These are phyloP conservation scores for Simmondsia chinensis DNA, from an alignment of 148 eudicot genomes.

Conservation along the genomic window DNA sequence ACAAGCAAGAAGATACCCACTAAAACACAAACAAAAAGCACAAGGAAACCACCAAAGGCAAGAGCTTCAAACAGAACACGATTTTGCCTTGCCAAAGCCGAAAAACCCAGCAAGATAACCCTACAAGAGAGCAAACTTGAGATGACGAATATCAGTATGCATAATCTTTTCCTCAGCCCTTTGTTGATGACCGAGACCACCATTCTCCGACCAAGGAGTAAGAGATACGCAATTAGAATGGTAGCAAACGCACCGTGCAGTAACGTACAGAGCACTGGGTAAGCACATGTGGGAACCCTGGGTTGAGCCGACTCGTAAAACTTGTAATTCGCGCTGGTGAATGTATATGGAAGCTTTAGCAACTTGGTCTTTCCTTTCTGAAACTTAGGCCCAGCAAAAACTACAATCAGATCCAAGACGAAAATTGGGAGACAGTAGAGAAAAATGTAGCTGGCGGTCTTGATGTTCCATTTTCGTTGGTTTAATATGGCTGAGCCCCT, in stretches of 20 bases:
- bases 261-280: slow-evolving; percentile 80
- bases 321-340: slow-evolving; percentile 27
- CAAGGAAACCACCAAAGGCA: slow-evolving; percentile 67
- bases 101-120: slow-evolving; percentile 73
- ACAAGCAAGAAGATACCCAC: slow-evolving; percentile 68
- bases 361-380: slow-evolving; percentile 14
- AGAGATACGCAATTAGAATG: slow-evolving; percentile 44
- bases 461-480: slow-evolving; percentile 66
- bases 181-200: slow-evolving; percentile 74
- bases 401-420: slow-evolving; percentile 50
- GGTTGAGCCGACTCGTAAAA: slow-evolving; percentile 16
- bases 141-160: slow-evolving; percentile 49
- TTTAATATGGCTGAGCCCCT: slow-evolving; percentile 45
- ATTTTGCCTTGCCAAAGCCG: slow-evolving; percentile 60
- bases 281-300: slow-evolving; percentile 62
- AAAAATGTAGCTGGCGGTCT: slow-evolving; percentile 51
- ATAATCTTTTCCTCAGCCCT: slow-evolving; percentile 81
- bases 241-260: slow-evolving; percentile 64
- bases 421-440: slow-evolving; percentile 72
- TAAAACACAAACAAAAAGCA: slow-evolving; percentile 54
- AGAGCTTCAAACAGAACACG: slow-evolving; percentile 55
- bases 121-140: slow-evolving; percentile 59
- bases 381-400: slow-evolving; percentile 46
- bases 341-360: slow-evolving; percentile 34
- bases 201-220: slow-evolving; percentile 76